These are phyloP conservation scores for Hypoxylon perforatum DNA, from an alignment of 495 filamentous ascomycete species.

Conservation along the genomic window DNA sequence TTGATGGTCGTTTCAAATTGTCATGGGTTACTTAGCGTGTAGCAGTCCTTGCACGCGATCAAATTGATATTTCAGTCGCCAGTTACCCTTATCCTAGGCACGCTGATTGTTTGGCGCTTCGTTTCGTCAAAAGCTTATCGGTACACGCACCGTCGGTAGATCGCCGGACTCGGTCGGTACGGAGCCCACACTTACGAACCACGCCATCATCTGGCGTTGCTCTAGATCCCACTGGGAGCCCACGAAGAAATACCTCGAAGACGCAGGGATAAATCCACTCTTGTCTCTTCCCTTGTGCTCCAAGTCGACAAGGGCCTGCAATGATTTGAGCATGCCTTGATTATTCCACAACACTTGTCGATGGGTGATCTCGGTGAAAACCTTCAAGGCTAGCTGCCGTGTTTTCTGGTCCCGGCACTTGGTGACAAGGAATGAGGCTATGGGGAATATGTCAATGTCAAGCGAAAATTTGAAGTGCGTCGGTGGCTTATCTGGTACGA, in stretches of 20 bases:
- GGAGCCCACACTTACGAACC: conserved; percentile 21
- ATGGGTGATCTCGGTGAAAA: conserved; percentile 30
- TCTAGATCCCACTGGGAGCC: conserved; percentile 37
- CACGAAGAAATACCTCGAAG: conserved; percentile 34
- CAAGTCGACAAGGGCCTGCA: conserved; percentile 30
- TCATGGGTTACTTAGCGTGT: neutral
- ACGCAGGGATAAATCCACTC: conserved; percentile 33
- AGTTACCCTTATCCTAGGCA: neutral
- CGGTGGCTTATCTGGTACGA: conserved; percentile 23
- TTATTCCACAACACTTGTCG: conserved; percentile 40
- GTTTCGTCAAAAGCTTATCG: conserved; percentile 17
- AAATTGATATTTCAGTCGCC: neutral
- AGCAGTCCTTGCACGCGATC: neutral
- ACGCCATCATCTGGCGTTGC: conserved; percentile 28
- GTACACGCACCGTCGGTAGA: conserved; percentile 18
- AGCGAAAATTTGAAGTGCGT: conserved; percentile 26
- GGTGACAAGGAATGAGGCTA: conserved; percentile 34
- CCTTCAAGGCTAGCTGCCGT: conserved; percentile 19
- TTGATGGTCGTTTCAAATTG: neutral
- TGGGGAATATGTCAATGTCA: conserved; percentile 38
- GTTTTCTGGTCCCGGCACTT: conserved; percentile 37
- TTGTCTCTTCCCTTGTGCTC: conserved; percentile 34
- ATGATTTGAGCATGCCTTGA: conserved; percentile 27
- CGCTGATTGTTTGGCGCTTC: neutral
- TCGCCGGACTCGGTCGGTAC: conserved; percentile 23